A percentile compares a stretch with the other conserved stretches of the same genome.
phyloP scores from a whole-genome alignment of 2,329 filamentous ascomycete species.

The Fusarium caatingaense region DNA sequence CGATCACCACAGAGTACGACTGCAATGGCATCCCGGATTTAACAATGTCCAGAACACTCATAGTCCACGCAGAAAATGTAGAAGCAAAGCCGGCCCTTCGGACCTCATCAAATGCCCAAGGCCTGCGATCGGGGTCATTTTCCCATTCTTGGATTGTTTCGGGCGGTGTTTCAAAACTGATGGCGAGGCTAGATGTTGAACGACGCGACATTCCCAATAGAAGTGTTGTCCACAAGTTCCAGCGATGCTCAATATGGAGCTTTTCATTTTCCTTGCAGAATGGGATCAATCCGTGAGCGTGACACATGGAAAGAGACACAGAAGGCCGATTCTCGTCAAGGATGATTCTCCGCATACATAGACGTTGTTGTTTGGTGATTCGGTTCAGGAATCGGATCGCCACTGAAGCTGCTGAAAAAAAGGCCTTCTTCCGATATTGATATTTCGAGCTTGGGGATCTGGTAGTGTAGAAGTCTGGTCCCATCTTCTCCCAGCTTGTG shows the following conservation, averaged over 20 bases:
- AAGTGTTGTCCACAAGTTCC: conserved; percentile 17
- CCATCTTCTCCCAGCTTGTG: neutral
- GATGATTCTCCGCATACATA: neutral
- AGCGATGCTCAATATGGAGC: conserved; percentile 18
- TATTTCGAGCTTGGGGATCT: neutral
- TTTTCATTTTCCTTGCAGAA: conserved; percentile 21
- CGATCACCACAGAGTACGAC: conserved; percentile 3
- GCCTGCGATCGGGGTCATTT: too few species aligned
- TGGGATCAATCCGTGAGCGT: conserved; percentile 10
- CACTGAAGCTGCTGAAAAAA: conserved; percentile 14
- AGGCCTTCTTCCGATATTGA: neutral
- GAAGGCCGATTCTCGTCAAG: conserved; percentile 9
- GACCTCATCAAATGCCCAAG: neutral
- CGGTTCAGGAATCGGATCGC: conserved; percentile 14
- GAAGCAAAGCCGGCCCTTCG: too few species aligned
- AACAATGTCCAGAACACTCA: neutral
- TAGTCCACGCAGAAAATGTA: neutral
- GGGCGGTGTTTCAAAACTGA: too few species aligned
- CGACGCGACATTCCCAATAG: neutral
- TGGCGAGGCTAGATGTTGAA: too few species aligned
- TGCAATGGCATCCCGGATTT: neutral
- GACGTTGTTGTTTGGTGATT: neutral
- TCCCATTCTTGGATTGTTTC: too few species aligned
- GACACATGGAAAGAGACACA: neutral
- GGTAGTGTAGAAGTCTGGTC: fast-evolving